Conservation (phyloP, 805 yeast genomes). For the Barnettozyma wickerhamii region DNA sequence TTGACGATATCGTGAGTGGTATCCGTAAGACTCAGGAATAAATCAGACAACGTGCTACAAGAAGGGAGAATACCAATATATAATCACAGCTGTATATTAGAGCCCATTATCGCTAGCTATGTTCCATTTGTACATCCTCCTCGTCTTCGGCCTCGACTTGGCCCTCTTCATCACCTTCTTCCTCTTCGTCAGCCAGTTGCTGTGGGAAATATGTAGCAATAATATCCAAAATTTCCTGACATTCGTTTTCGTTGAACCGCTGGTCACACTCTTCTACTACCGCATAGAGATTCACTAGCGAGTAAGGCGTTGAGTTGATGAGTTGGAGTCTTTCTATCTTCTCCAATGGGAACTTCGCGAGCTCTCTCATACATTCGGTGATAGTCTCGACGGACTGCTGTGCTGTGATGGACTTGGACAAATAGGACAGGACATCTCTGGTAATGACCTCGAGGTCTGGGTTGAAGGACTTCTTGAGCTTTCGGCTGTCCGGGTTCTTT, state of each 20-base stretch:
- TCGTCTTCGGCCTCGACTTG: conserved; percentile 3
- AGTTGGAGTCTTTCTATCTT: conserved; percentile 84
- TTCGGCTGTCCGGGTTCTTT: conserved; percentile 8
- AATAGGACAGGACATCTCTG: conserved; percentile 26
- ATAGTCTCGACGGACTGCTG: conserved; percentile 26
- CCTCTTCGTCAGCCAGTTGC: conserved; percentile 9
- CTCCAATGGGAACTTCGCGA: conserved; percentile 50
- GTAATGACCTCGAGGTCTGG: conserved; percentile 34
- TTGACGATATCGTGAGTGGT: conserved; percentile 97
- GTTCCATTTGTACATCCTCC: not conserved
- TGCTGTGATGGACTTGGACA: conserved; percentile 13
- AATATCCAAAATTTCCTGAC: conserved; percentile 53
- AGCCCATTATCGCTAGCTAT: not conserved
- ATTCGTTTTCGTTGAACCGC: conserved; percentile 66
- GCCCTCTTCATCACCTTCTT: conserved; percentile 9
- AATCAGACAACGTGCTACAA: not conserved
- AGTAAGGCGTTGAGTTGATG: conserved; percentile 73
- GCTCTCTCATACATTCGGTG: conserved; percentile 25
- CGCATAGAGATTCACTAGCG: conserved; percentile 73
- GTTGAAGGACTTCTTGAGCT: conserved; percentile 26
- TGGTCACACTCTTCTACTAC: conserved; percentile 91
- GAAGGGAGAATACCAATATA: not conserved
- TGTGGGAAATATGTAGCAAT: conserved; percentile 50
- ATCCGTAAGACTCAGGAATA: conserved; percentile 53
- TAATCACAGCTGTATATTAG: not conserved